Base-by-base conservation (phyloP, 2,329 filamentous ascomycete species). In the Plectosphaerella sp. region DNA sequence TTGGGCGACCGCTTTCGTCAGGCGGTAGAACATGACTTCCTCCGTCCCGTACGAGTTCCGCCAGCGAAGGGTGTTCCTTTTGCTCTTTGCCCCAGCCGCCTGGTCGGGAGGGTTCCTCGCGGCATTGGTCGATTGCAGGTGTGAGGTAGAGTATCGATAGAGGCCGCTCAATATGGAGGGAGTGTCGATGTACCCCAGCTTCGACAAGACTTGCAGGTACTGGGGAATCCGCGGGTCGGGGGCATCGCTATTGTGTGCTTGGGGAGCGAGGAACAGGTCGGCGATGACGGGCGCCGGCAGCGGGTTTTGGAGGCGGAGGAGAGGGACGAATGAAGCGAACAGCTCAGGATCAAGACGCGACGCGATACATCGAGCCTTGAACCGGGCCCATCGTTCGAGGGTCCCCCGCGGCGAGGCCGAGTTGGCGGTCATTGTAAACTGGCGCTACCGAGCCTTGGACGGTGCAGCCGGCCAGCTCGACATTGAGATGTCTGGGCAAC, bases 1-100 rank as follows among this genome's bases (percentile, higher is more conserved):
- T 47, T 80, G 72, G 2, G 77, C 87, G 48, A 97, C 91, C 0
- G 87, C 88, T 70, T 95, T 96, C 3, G 91, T 90, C 48, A 99
- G 91, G 4, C 92, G 86, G 68, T 96, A 95, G 63, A 97, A 87
- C 70, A 97, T 89, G 48, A 94, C 86, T 71, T 97, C 96, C 66
- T 99, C 94, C 0, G 87, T 68, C 54, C 72, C 72, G 57, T 81
- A 84, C 1, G 82, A 85, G 64, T 69, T 79, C 49, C 66, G 71
- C 82, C 83, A 87, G 54, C 76, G 66, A 28, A 64, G 39, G 9
- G 56, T 36, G 24, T 56, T 58, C 3, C 45, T 15, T 18, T 49
- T 33, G 50, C 55, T 55, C 20, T 62, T 33, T 61, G 7, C 61
- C 58, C 15, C 58, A 56, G 15, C 51, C 55, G 6, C 57, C 47